Evolutionary conservation across 805 yeast species (phyloP), one percentile per base, ranked within the genome.

Genomic region (Starmera caribaea): DNA sequence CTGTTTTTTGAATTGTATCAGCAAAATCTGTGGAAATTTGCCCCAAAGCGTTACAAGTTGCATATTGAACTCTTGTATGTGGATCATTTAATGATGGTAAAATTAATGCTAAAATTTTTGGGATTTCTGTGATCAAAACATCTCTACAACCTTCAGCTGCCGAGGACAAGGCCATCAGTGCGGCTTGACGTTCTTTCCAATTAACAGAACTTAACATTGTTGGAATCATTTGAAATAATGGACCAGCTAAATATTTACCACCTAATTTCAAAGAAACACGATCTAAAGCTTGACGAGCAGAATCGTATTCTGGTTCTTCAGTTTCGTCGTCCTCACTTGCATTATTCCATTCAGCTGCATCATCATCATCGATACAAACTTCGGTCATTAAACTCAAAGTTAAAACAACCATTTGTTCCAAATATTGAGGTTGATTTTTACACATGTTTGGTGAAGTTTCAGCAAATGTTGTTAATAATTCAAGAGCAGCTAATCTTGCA

Each of bases 61-160:
- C 96, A 66, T 88, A 90, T 57, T 90, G 97, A 39, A 92, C 98
- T 58, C 98, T 78, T 49, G 95, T 81, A 55, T 92, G 97, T 5
- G 75, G 74, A 61, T 92, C 97, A 38, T 76, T 69, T 45, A 92
- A 68, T n/a, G 82, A 68, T 4, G 97, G 97, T 49, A 87, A 58
- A 29, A 92, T 79, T 76, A 90, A 71, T 51, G 85, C 94, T 48
- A 92, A 65, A 35, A 92, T 76, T 53, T 75, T 77, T 43, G 88
- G 84, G 37, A 87, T 82, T 57, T 88, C 96, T 28, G 74, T 66
- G 36, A 85, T 81, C 62, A 92, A 70, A 12, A 83, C 87, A 48
- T 89, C 97, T 37, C 86, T 73, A 63, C 97, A 90, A 38, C 98
- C 98, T 66, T 92, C 98, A 32, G 97, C 97, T 16, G 95, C 96